Evolutionary conservation across 2,329 filamentous ascomycete species (phyloP), one percentile per base, ranked within the genome.

Genomic region (Coccinonectria pachysandricola): DNA sequence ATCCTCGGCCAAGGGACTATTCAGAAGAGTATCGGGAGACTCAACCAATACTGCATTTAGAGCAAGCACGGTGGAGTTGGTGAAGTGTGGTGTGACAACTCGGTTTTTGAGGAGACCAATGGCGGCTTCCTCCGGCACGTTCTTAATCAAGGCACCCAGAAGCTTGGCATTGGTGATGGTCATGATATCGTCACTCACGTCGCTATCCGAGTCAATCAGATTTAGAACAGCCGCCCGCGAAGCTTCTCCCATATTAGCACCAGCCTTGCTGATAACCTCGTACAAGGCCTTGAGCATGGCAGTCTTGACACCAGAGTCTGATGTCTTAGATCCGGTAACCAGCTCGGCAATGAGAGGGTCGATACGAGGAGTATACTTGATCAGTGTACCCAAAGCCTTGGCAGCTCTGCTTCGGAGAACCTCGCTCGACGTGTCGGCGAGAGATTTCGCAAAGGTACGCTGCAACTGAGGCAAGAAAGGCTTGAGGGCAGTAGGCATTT

Each of bases 271-370:
- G 34, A 98, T 79, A 15, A 98, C 91, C 50, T 96, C 88, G 50
- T 92, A 95, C 23, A 98, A 60, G 3, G 91, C 91, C 63, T 92
- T 94, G 46, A 98, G 69, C 91, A 98, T 98, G 15, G 91, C 91
- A 40, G 81, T 91, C 57, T 75, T 83, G 38, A 98, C 91, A 23
- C 88, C 88, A 5, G 75, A 50, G 49, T 96, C 88, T 12, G 48
- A 36, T 0, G 91, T 96, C 64, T 88, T 95, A 14, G 86, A 91
- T 23, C 91, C 91, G n/a, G 91, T 82, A 12, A 96, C 86, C 24
- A 98, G 69, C 57, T 98, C 91, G 34, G 71, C 63, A 39, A 98
- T 92, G 28, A 98, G 69, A 26, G 92, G 91, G 55, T 98, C 92
- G 13, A 98, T 84, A 48, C 92, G 78, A 14, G 91, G 88, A 1